Evolutionary conservation across 345 rosid genomes (phyloP).

Genomic region (Gynandropsis gynandra): DNA sequence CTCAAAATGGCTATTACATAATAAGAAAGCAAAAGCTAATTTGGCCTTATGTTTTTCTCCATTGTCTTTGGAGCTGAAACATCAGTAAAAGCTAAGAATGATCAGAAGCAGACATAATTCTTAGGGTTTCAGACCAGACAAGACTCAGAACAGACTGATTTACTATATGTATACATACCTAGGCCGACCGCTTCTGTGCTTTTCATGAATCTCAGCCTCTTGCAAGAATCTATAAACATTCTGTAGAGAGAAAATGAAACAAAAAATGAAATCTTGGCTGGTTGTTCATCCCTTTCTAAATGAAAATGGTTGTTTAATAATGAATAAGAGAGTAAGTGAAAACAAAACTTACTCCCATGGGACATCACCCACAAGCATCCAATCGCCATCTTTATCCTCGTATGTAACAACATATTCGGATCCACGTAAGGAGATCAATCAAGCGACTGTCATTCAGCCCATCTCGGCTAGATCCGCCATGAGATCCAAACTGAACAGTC

Average conservation of each 20-base stretch:
- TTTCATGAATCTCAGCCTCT: conserved; percentile 65
- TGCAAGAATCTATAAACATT: conserved; percentile 61
- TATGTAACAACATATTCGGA: conserved; percentile 75
- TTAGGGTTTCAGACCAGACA: not conserved
- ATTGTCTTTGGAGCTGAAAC: conserved; percentile 55
- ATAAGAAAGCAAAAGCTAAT: conserved; percentile 21
- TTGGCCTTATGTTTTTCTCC: conserved; percentile 52
- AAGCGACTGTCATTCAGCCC: conserved; percentile 44
- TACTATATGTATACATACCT: conserved; percentile 22
- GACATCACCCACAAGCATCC: conserved; percentile 90
- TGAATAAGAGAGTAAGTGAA: conserved; percentile 1
- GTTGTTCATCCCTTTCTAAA: not conserved
- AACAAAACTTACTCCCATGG: conserved; percentile 69
- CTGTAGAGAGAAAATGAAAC: conserved; percentile 29
- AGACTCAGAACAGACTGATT: too few species aligned
- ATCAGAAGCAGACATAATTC: not conserved
- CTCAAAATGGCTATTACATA: conserved; percentile 20
- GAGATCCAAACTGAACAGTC: conserved; percentile 48
- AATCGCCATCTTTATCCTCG: conserved; percentile 80
- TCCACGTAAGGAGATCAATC: conserved; percentile 56
- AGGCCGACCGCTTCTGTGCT: conserved; percentile 65
- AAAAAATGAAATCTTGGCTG: not conserved
- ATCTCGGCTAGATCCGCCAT: conserved; percentile 42
- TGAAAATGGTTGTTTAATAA: too few species aligned
- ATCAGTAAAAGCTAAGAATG: not conserved